A percentile compares a stretch with the other conserved stretches of the same genome.
These are phyloP conservation scores for Mortierella sp. DNA, from an alignment of 371 early-diverging fungal genomes.

Conservation along the genomic window DNA sequence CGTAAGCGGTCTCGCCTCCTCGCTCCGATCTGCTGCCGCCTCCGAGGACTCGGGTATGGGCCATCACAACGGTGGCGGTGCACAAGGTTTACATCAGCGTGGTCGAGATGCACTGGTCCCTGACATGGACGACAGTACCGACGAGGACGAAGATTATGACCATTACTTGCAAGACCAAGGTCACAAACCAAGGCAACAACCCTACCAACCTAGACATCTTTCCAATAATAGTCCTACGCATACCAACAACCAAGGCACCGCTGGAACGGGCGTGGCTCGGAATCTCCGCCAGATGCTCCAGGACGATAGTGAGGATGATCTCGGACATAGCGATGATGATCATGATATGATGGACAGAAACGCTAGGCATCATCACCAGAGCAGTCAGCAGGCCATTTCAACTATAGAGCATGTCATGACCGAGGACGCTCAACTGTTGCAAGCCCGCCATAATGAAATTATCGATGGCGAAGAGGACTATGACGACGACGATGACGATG, in stretches of 20 bases:
- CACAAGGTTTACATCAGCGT: constrained; percentile 13
- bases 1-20: constrained; percentile 47
- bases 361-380: not conserved
- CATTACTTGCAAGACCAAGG: constrained; percentile 42
- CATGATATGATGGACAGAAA: constrained; percentile 14
- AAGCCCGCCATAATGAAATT: constrained; percentile 47
- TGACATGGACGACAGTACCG: constrained; percentile 45
- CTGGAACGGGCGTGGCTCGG: not conserved
- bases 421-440: constrained; percentile 8
- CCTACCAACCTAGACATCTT: constrained; percentile 10
- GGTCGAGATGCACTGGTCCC: constrained; percentile 29
- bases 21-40: constrained; percentile 36
- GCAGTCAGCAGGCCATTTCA: too few relatives aligned
- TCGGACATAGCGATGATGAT: constrained; percentile 6
- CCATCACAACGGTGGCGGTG: not conserved
- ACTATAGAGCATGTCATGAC: not conserved
- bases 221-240: constrained; percentile 1
- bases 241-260: not conserved
- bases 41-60: not conserved
- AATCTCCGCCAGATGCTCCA: constrained; percentile 30
- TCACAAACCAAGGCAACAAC: constrained; percentile 10
- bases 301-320: constrained; percentile 9
- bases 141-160: constrained; percentile 46
- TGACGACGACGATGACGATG: constrained; percentile 54
- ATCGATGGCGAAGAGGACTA: constrained; percentile 52